Percentiles rank a stretch among this genome's conserved stretches.
These are phyloP conservation scores for Boletales sp. DNA, from an alignment of 768 basidiomycete genomes.

Conservation along the genomic window DNA sequence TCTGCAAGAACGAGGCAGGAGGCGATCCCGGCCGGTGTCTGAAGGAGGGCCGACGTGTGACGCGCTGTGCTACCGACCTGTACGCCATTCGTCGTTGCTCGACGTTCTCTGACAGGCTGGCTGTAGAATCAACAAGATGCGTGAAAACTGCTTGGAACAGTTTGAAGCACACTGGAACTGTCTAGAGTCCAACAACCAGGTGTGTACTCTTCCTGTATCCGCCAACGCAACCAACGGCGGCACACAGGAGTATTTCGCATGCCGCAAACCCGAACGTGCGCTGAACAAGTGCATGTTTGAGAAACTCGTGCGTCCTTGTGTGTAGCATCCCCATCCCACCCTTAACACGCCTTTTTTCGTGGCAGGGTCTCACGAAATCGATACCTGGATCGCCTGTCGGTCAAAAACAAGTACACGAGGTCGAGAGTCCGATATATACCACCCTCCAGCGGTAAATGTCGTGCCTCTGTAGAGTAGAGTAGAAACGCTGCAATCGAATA, in stretches of 20 bases:
- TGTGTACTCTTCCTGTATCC: constrained; percentile 32
- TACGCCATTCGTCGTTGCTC: constrained; percentile 39
- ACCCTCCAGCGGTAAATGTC: constrained; percentile 72
- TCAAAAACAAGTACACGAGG: constrained; percentile 83
- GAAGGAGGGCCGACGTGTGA: constrained; percentile 93
- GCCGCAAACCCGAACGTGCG: constrained; percentile 82
- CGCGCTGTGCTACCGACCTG: constrained; percentile 93
- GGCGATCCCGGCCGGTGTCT: constrained; percentile 85
- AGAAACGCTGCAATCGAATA: no score
- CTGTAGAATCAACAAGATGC: constrained; percentile 84
- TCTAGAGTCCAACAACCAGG: constrained; percentile 93
- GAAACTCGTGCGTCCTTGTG: constrained; percentile 69
- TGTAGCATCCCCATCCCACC: neutral
- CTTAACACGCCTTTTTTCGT: neutral
- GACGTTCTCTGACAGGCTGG: no score
- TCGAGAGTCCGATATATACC: constrained; percentile 79
- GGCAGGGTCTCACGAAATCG: constrained; percentile 82
- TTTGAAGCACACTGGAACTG: constrained; percentile 95
- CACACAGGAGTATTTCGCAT: constrained; percentile 78
- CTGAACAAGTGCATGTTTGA: constrained; percentile 96
- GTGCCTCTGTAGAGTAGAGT: constrained; percentile 18
- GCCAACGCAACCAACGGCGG: neutral
- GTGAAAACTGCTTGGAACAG: constrained; percentile 83
- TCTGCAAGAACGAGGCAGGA: constrained; percentile 90
- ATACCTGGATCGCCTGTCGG: constrained; percentile 88